These are phyloP conservation scores for Yamadazyma dushanensis DNA, from an alignment of 1,139 yeast genomes.

Conservation along the genomic window DNA sequence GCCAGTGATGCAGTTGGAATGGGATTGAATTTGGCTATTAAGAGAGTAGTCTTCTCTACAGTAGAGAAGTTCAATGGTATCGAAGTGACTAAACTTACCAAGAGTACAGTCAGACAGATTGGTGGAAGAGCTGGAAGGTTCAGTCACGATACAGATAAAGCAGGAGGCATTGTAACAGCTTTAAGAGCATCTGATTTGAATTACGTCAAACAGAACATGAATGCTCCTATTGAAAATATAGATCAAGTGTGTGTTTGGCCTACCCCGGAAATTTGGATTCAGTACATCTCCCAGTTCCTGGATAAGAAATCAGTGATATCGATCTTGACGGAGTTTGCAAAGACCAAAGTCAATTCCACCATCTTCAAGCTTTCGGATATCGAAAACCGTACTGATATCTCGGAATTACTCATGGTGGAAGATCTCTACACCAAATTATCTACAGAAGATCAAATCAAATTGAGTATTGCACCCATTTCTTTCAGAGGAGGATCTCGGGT, in stretches of 20 bases:
- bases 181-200: conserved; percentile 43
- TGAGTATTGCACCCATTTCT: conserved; percentile 61
- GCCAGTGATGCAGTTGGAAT: conserved; percentile 98
- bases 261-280: conserved; percentile 59
- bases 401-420: conserved; percentile 44
- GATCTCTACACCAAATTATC: conserved; percentile 25
- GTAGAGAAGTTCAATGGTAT: conserved; percentile 72
- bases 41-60: conserved; percentile 73
- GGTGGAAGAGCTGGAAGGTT: conserved; percentile 97
- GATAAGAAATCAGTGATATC: conserved; percentile 43
- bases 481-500: conserved; percentile 26
- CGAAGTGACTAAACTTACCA: conserved; percentile 45
- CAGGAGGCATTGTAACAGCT: conserved; percentile 65
- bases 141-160: conserved; percentile 33
- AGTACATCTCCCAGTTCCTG: conserved; percentile 56
- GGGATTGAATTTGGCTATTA: conserved; percentile 88
- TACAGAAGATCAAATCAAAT: conserved; percentile 54
- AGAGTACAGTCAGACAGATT: conserved; percentile 81
- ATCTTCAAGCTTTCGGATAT: conserved; percentile 45
- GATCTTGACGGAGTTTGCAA: conserved; percentile 46
- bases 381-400: conserved; percentile 41
- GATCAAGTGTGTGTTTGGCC: conserved; percentile 70
- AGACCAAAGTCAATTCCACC: conserved; percentile 19
- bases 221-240: conserved; percentile 46
- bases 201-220: conserved; percentile 45